phyloP scores from a whole-genome alignment of 306 rosid genomes.

The Cucumis sativus region Cucumber_9930_V3 NC_026657.2:38500501-38501000 shows the following conservation, averaged over 20 bases:
- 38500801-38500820: neutral
- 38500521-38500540: neutral
- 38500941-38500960: neutral
- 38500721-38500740: neutral
- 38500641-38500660: neutral
- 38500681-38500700: neutral
- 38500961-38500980: neutral
- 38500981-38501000: neutral
- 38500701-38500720: neutral
- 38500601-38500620: neutral
- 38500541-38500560: neutral
- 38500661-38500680: neutral
- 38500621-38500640: neutral
- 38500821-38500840: neutral
- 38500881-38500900: too few relatives aligned
- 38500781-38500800: neutral
- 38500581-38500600: neutral
- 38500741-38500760: neutral
- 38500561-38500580: neutral
- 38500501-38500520: neutral
- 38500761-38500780: conserved; percentile 5
- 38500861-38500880: neutral
- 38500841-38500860: neutral
- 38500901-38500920: neutral
- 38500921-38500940: neutral